Conservation (phyloP, 768 basidiomycete species). For the Lentinula boryana region DNA sequence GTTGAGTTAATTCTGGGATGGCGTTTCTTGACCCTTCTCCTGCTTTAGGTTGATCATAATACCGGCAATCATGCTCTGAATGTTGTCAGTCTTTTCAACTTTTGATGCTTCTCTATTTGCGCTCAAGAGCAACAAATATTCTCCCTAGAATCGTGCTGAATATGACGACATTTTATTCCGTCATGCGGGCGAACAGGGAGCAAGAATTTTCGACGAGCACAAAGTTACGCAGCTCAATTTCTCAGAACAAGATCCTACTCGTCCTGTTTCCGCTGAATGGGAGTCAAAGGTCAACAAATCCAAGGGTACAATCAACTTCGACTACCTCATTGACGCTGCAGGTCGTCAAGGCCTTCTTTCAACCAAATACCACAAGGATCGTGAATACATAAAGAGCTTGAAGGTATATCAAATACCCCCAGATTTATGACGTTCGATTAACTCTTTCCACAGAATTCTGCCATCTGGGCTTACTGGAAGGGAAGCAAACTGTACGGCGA, state of each 20-base stretch:
- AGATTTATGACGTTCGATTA: not conserved
- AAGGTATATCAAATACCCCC: conserved; percentile 12
- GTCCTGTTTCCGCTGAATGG: conserved; percentile 23
- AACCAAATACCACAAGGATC: conserved; percentile 50
- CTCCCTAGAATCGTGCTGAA: conserved; percentile 43
- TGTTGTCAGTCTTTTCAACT: conserved; percentile 34
- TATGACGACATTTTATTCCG: conserved; percentile 53
- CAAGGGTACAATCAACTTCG: conserved; percentile 41
- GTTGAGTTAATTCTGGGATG: not conserved
- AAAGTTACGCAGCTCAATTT: conserved; percentile 43
- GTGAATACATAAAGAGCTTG: conserved; percentile 45
- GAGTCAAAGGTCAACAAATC: conserved; percentile 26
- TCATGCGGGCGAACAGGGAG: conserved; percentile 45
- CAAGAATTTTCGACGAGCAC: conserved; percentile 40
- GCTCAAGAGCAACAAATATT: too few relatives aligned
- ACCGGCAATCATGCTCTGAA: conserved; percentile 52
- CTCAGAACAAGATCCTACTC: conserved; percentile 19
- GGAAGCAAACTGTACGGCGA: conserved; percentile 36
- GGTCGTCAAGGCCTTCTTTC: conserved; percentile 58
- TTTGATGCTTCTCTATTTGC: too few relatives aligned
- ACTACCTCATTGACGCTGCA: conserved; percentile 58
- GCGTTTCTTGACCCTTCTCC: conserved; percentile 6
- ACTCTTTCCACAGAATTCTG: conserved; percentile 34
- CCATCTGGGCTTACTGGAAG: conserved; percentile 65
- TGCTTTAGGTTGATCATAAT: conserved; percentile 40